A percentile compares a stretch with the other conserved stretches of the same genome.
Conservation (phyloP, 2,329 filamentous ascomycete species). For the Macrophomina phaseolina region DNA sequence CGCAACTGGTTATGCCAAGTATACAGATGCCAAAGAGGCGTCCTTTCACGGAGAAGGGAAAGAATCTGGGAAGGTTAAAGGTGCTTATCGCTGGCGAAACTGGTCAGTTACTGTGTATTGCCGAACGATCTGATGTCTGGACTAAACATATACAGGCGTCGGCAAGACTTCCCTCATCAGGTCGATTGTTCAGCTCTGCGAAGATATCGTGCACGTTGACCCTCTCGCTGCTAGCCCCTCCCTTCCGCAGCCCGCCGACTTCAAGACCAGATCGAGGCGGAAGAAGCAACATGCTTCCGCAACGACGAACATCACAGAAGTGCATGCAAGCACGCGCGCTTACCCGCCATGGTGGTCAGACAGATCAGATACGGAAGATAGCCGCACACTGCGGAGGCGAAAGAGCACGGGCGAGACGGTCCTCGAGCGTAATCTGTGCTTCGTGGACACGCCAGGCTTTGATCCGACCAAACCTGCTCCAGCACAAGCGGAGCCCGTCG, state of each 20-base stretch:
- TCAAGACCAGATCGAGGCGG: conserved; percentile 36
- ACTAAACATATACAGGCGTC: conserved; percentile 60
- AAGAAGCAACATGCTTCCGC: conserved; percentile 28
- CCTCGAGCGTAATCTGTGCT: conserved; percentile 90
- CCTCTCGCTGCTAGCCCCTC: conserved; percentile 51
- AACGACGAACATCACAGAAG: conserved; percentile 43
- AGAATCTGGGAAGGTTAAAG: conserved; percentile 83
- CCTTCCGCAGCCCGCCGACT: conserved; percentile 33
- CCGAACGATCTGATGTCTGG: neutral
- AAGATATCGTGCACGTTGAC: conserved; percentile 94
- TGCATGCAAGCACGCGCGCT: conserved; percentile 57
- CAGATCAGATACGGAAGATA: conserved; percentile 68
- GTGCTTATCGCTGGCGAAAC: conserved; percentile 82
- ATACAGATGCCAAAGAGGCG: conserved; percentile 87
- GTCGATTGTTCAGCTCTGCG: conserved; percentile 82
- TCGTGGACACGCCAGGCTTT: conserved; percentile 82
- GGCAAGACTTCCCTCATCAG: conserved; percentile 92
- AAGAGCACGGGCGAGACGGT: conserved; percentile 76
- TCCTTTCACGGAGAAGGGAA: conserved; percentile 88
- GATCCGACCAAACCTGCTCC: conserved; percentile 49
- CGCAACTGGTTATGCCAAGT: conserved; percentile 97
- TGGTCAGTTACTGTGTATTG: conserved; percentile 55
- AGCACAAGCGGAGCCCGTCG: conserved; percentile 42
- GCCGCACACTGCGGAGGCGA: conserved; percentile 61
- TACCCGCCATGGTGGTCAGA: conserved; percentile 86